phyloP scores from a whole-genome alignment of 306 rosid genomes.

The Vicia faba region DNA sequence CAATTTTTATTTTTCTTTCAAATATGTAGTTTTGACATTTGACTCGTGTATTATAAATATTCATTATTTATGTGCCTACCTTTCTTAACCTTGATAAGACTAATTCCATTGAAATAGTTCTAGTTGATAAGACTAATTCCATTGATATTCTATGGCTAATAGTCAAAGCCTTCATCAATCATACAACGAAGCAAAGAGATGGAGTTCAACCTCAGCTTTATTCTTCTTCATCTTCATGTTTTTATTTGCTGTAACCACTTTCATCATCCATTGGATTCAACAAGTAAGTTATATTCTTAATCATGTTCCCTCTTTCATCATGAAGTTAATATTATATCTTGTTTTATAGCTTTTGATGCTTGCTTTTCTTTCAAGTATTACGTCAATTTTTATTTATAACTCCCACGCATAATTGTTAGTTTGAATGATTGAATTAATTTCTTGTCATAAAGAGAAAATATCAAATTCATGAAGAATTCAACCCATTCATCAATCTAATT shows the following conservation, averaged over 20 bases:
- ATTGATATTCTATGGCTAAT: neutral
- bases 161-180: constrained; percentile 6
- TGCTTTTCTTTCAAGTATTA: neutral
- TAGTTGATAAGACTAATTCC: no score
- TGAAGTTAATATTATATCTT: neutral
- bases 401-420: no score
- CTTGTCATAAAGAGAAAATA: no score
- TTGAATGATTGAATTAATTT: no score
- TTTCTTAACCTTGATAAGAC: no score
- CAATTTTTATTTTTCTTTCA: no score
- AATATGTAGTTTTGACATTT: no score
- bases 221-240: constrained; percentile 25
- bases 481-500: no score
- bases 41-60: no score
- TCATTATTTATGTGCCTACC: no score
- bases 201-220: constrained; percentile 22
- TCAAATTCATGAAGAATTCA: no score
- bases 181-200: constrained; percentile 24
- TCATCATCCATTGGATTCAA: constrained; percentile 25
- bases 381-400: neutral
- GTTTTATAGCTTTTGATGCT: neutral
- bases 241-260: constrained; percentile 1
- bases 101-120: no score
- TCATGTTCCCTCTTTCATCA: neutral
- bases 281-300: constrained; percentile 28